Evolutionary conservation across 352 stramenopile genomes (phyloP).

Genomic region (Pythium graminicola): DNA sequence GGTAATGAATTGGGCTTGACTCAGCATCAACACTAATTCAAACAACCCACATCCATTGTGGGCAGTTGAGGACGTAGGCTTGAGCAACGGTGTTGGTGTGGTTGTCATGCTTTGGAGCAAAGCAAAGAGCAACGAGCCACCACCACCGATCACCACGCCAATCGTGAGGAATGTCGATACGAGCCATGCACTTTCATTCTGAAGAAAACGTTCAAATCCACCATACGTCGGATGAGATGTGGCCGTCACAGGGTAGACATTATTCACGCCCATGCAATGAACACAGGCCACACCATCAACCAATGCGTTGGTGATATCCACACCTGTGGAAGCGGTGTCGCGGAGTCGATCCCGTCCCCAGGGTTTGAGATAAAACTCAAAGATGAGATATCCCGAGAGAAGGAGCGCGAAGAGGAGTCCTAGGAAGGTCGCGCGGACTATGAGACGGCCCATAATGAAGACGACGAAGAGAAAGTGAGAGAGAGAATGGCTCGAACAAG

Average conservation of each 20-base stretch:
- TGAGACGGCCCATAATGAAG: slow-evolving; percentile 8
- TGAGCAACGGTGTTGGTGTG: slow-evolving; percentile 3
- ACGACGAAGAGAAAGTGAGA: neutral
- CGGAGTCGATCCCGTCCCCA: slow-evolving; percentile 28
- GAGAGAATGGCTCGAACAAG: neutral
- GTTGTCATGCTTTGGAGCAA: slow-evolving; percentile 14
- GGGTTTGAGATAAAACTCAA: slow-evolving; percentile 39
- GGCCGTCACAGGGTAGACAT: slow-evolving; percentile 33
- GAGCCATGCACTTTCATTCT: slow-evolving; percentile 36
- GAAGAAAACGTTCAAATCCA: slow-evolving; percentile 31
- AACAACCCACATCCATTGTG: slow-evolving; percentile 27
- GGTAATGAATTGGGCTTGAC: slow-evolving; percentile 48
- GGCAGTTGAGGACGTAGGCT: slow-evolving; percentile 18
- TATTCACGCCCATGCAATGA: slow-evolving; percentile 39
- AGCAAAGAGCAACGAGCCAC: slow-evolving; percentile 20
- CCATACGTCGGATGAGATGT: slow-evolving; percentile 30
- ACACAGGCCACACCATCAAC: slow-evolving; percentile 29
- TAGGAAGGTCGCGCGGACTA: slow-evolving; percentile 25
- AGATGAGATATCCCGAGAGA: slow-evolving; percentile 30
- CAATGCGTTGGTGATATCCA: slow-evolving; percentile 14
- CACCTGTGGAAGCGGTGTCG: neutral
- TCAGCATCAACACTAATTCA: slow-evolving; percentile 34
- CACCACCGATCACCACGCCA: slow-evolving; percentile 28
- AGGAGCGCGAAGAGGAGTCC: slow-evolving; percentile 32
- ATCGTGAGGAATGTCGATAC: slow-evolving; percentile 23